These are phyloP conservation scores for Saccharomyces hybrid DNA, from an alignment of 1,139 yeast species.

Conservation along the genomic window DNA sequence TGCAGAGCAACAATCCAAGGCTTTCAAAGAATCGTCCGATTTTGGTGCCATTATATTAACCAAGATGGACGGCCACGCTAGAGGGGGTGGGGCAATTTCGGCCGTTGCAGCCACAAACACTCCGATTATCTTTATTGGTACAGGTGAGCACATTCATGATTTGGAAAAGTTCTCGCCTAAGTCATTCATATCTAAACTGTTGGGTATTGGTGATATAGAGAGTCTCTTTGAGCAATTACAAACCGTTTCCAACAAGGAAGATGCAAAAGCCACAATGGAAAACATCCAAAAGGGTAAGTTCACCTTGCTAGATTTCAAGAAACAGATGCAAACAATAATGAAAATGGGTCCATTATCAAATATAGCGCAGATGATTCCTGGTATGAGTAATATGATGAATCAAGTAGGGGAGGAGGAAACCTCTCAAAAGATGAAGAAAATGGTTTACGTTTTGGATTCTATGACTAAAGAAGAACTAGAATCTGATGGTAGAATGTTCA, in stretches of 20 bases:
- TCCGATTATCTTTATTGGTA: conserved; percentile 95
- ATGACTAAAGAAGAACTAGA: conserved; percentile 92
- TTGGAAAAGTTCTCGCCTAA: conserved; percentile 87
- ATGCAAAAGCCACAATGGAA: conserved; percentile 87
- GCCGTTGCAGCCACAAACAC: conserved; percentile 97
- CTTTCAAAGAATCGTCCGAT: conserved; percentile 86
- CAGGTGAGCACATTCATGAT: conserved; percentile 95
- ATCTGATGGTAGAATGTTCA: conserved; percentile 78
- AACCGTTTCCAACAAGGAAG: conserved; percentile 61
- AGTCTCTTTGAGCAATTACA: conserved; percentile 92
- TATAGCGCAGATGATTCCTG: conserved; percentile 93
- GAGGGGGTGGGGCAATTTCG: conserved; percentile 98
- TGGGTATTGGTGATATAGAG: conserved; percentile 94
- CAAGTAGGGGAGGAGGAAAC: conserved; percentile 92
- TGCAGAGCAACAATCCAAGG: conserved; percentile 89
- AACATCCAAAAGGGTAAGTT: conserved; percentile 93
- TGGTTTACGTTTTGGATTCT: conserved; percentile 91
- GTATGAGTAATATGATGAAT: conserved; percentile 78
- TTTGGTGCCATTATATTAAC: conserved; percentile 94
- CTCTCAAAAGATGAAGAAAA: conserved; percentile 67
- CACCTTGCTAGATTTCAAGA: conserved; percentile 84
- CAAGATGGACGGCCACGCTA: conserved; percentile 98
- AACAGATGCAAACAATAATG: conserved; percentile 90
- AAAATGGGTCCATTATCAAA: conserved; percentile 95
- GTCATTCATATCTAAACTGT: conserved; percentile 76